These are phyloP conservation scores for Phytophthora cryptogea DNA, from an alignment of 352 stramenopile species.

Conservation along the genomic window DNA sequence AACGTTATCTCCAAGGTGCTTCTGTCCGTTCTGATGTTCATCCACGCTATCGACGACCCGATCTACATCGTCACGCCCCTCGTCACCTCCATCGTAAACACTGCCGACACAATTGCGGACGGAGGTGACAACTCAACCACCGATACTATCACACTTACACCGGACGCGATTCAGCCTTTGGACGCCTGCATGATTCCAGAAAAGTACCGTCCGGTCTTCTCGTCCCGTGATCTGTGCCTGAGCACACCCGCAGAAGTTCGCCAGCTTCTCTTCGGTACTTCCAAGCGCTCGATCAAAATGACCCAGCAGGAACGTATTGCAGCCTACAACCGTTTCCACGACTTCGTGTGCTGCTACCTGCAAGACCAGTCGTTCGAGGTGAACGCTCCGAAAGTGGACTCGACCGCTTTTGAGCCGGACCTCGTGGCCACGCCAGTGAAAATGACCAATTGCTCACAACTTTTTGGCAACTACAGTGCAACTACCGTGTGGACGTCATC, in stretches of 20 bases:
- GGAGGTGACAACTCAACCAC: slow-evolving; percentile 1
- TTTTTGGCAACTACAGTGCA: slow-evolving; percentile 19
- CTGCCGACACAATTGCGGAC: slow-evolving; percentile 1
- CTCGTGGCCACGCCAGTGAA: slow-evolving; percentile 17
- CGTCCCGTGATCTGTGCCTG: slow-evolving; percentile 31
- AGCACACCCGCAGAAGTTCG: slow-evolving; percentile 13
- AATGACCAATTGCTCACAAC: slow-evolving; percentile 14
- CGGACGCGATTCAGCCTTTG: slow-evolving; percentile 10
- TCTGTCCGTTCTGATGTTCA: slow-evolving; percentile 30
- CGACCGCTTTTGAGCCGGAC: slow-evolving; percentile 7
- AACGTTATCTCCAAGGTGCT: slow-evolving; percentile 16
- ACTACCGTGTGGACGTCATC: slow-evolving; percentile 17
- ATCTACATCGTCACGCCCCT: slow-evolving; percentile 13
- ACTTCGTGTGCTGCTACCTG: slow-evolving; percentile 32
- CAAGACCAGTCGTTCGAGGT: slow-evolving; percentile 32
- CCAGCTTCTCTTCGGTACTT: slow-evolving; percentile 25
- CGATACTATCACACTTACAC: slow-evolving; percentile 6
- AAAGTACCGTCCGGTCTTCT: slow-evolving; percentile 25
- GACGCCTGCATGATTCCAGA: slow-evolving; percentile 19
- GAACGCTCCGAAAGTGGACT: slow-evolving; percentile 15
- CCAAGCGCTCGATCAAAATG: slow-evolving; percentile 23
- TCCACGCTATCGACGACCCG: slow-evolving; percentile 25
- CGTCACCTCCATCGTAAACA: slow-evolving; percentile 26
- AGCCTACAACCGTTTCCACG: slow-evolving; percentile 32
- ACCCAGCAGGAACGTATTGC: slow-evolving; percentile 10